Evolutionary conservation across 768 basidiomycete genomes (phyloP), one percentile per base, ranked within the genome.

Genomic region (Russula sp.): DNA sequence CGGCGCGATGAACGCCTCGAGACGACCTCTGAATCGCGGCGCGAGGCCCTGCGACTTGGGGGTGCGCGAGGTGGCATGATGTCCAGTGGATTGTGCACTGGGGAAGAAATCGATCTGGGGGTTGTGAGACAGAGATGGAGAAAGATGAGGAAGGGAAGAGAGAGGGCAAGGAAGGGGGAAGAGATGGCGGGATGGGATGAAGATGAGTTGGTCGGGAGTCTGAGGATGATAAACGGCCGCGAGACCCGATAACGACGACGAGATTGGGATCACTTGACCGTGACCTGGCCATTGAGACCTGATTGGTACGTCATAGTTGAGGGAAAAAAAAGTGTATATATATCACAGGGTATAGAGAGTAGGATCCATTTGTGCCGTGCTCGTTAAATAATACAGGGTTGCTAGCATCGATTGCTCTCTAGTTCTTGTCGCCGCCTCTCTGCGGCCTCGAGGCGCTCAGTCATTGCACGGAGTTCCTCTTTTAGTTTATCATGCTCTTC

Each of bases 401-500:
- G 34, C 36, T 52, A 53, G 40, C n/a, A 52, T 32, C 50, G 40
- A 32, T 46, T 49, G 18, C 58, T 55, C 67, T 76, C 76, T 52
- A 81, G 70, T 71, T 81, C 78, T 56, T 69, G 73, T 69, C 84
- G 82, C 67, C 80, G 81, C 62, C 83, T 81, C 75, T 91, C 90
- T 22, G 86, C 87, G 16, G 86, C 86, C 75, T 89, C 88, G 68
- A 92, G 77, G 69, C 88, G 76, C 66, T 87, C 88, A 22, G 82
- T 80, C 86, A 92, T 87, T 56, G 84, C 87, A 71, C 80, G 84
- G 71, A 92, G 80, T 75, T 90, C 85, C 56, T 81, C 86, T 75
- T 87, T 85, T 65, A 92, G 77, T 74, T 85, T 88, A 73, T 89
- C 87, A 73, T 91, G 88, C 79, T 92, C 90, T 76, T 88, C 80